A percentile compares a stretch with the other conserved stretches of the same genome.
Evolutionary conservation across 768 basidiomycete genomes (phyloP).

Genomic region (Lepiota subincarnata): DNA sequence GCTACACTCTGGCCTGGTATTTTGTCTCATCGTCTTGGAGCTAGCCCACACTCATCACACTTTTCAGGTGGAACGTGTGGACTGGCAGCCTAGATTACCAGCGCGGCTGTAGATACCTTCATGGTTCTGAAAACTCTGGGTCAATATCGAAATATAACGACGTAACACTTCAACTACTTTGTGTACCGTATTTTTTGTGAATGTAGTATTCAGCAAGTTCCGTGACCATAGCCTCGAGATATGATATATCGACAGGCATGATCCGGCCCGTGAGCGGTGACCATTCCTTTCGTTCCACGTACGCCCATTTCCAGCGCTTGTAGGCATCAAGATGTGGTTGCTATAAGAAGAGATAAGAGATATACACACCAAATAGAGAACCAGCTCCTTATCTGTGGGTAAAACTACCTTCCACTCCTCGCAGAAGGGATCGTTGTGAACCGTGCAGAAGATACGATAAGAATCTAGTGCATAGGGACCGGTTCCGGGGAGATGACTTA

Average conservation of each 20-base stretch:
- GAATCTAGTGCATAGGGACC: conserved; percentile 75
- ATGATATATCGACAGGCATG: conserved; percentile 30
- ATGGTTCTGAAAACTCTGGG: background rate
- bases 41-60: conserved; percentile 1
- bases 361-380: conserved; percentile 58
- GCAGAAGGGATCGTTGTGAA: conserved; percentile 24
- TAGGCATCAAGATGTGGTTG: background rate
- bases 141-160: background rate
- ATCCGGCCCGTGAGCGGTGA: conserved; percentile 39
- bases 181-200: background rate
- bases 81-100: conserved; percentile 50
- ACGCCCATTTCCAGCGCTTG: conserved; percentile 75
- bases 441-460: conserved; percentile 64
- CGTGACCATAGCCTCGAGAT: conserved; percentile 34
- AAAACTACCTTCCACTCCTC: conserved; percentile 61
- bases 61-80: conserved; percentile 49
- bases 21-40: conserved; percentile 14
- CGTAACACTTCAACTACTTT: background rate
- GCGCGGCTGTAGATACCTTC: conserved; percentile 28
- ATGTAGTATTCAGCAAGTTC: conserved; percentile 20
- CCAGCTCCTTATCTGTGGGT: conserved; percentile 67
- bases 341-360: background rate
- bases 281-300: conserved; percentile 49
- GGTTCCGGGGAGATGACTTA: conserved; percentile 59
- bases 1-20: conserved; percentile 71